Evolutionary conservation across 768 basidiomycete genomes (phyloP), one percentile per base, ranked within the genome.

Genomic region (Obba rivulosa): DNA sequence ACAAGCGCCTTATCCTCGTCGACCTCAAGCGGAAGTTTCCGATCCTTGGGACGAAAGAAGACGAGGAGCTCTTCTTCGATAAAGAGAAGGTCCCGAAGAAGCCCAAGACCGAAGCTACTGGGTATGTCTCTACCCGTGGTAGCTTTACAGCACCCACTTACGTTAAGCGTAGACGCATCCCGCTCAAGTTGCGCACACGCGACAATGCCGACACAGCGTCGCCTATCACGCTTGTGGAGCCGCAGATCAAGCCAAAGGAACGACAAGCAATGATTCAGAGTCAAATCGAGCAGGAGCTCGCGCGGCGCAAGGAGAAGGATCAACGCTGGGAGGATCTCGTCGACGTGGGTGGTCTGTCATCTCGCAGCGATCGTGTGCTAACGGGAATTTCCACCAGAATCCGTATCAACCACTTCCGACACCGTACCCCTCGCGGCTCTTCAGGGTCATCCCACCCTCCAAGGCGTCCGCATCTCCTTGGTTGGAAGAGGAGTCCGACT

Each of bases 321-420:
- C 77, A 83, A 42, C 77, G 81, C 43, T 95, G 91, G 85, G 93
- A 95, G 56, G 93, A 97, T 60, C 72, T 75, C 45, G 75, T 90
- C 54, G 93, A 96, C 66, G 87, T 91, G 61, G 62, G 77, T 66
- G 2, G 43, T 47, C 31, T 39, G 20, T 18, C 46, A 13, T 34
- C 25, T 41, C 14, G 21, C 5, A 34, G 13, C 38, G 46, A 8
- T 41, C 35, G 14, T 49, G 11, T 36, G 22, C 23, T 51, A 31
- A 16, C 10, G 9, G 1, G n/a, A 10, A 18, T 4, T 39, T 40
- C 51, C 43, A 3, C n/a, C 53, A 90, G 86, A 79, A 79, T 52
- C 74, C 85, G 1, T 93, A 85, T 60, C 87, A 92, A 60, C 71
- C 81, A 4, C 71, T 75, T 0, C 76, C 78, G 0, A 64, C 74